Base-by-base conservation (phyloP, 1,284 basidiomycete species). In the Malassezia slooffiae region DNA sequence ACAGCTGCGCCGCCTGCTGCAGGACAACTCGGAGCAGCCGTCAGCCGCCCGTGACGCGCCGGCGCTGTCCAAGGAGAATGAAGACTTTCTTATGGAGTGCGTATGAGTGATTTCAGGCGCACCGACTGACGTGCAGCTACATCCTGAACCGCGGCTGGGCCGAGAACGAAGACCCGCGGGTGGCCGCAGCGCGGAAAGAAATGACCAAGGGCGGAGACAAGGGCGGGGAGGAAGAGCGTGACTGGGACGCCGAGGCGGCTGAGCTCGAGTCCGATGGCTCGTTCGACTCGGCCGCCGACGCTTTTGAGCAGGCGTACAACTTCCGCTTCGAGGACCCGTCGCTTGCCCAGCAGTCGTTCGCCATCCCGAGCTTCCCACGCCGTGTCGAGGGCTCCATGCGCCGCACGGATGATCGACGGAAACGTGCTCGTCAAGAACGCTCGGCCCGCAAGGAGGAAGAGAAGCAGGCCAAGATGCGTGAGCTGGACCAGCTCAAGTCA, bases 61-160 rank as follows among this genome's bases (percentile, higher is more conserved):
- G 1, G 24, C 24, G 7, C 15, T 41, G 3, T 77, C 64, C 73
- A 78, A 52, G 77, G 80, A 73, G 8, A 82, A 85, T 61, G 81
- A 84, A 50, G 81, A 89, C 50, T 97, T 97, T 66, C 73, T 97
- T 40, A 78, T 90, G 74, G 83, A 86, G 87, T 93, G 62, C 60
- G 80, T 75, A 15, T 5, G 10, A 12, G 11, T 19, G 4, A 16
- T 6, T 22, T 8, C 19, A 19, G 7, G 29, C 17, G 15, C 8
- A 15, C 38, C 27, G 10, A 16, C n/a, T n/a, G n/a, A n/a, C n/a
- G n/a, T n/a, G n/a, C 41, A 65, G 58, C 47, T 69, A 66, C 45
- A 59, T 69, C 15, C 57, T 67, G 32, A 66, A 67, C 39, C 60
- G 62, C 1, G 64, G 66, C 28, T 69, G 66, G 66, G 52, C 67